Percentiles rank a stretch among this genome's conserved stretches.
phyloP scores from a whole-genome alignment of 371 early-diverging fungal genomes.

The Mortierella sp. region DNA sequence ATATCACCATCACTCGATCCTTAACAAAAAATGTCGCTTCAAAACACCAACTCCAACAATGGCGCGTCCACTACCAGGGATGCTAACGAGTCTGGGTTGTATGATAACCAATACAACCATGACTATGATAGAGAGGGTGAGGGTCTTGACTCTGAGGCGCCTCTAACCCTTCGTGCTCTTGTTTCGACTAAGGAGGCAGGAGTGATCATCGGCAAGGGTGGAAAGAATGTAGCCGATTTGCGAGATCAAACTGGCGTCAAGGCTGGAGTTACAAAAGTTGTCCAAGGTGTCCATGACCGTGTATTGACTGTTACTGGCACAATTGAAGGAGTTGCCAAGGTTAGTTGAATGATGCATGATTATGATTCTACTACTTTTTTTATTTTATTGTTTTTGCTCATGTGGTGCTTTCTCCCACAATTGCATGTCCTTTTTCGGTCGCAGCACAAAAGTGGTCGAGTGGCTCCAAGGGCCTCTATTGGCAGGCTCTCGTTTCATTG shows the following conservation, averaged over 20 bases:
- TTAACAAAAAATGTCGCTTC: conserved; percentile 1
- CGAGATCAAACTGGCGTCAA: conserved; percentile 85
- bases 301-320: conserved; percentile 87
- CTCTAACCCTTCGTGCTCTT: conserved; percentile 86
- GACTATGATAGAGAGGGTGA: conserved; percentile 28
- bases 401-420: neutral
- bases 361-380: conserved; percentile 2
- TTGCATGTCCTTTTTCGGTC: too few relatives aligned
- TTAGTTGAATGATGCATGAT: conserved; percentile 30
- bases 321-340: conserved; percentile 79
- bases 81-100: conserved; percentile 10
- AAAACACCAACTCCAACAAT: neutral
- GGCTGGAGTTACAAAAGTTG: conserved; percentile 89
- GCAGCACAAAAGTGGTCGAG: too few relatives aligned
- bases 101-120: conserved; percentile 31
- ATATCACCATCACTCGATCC: neutral
- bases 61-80: conserved; percentile 20
- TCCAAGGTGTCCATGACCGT: conserved; percentile 87
- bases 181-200: conserved; percentile 94
- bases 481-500: neutral
- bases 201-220: conserved; percentile 93
- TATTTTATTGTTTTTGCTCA: neutral
- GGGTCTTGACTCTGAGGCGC: conserved; percentile 35
- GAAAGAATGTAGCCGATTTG: conserved; percentile 88
- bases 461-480: neutral